Base-by-base conservation (phyloP, 768 basidiomycete genomes). In the Macrolepiota albuminosa region DNA sequence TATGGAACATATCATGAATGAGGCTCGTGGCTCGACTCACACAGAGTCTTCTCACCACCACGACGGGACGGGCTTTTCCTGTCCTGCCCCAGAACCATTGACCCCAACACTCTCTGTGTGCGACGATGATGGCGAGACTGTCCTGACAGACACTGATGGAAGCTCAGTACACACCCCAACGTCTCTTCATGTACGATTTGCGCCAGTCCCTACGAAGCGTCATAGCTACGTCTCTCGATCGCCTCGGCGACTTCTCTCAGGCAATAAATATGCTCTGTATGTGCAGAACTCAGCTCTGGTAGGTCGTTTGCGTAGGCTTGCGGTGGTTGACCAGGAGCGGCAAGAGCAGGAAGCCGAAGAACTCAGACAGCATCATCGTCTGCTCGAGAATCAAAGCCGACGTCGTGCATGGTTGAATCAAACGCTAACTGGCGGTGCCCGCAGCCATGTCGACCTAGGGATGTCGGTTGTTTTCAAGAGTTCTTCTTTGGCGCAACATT, bases 321-420 rank as follows among this genome's bases (percentile, higher is more conserved):
- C 80, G 33, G 70, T 75, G 9, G 63, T 78, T 10, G 75, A 81
- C 26, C 75, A 78, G 18, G 68, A 74, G 8, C 79, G 81, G 51
- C 70, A 76, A 36, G 72, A 69, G 48, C 75, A 74, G 53, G 72
- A 70, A 49, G 74, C 71, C 52, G 75, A 71, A 60, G 81, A 75
- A 64, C 68, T 74, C 37, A 69, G 69, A 42, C 75, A 73, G 26
- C 78, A 76, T 40, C 74, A 76, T 31, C 70, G 73, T 16, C 70
- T 83, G 6, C 73, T 89, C 26, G 86, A 87, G 68, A 76, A 82
- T 43, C 81, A 80, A 62, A 81, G 83, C 37, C 77, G 82, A 42
- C 78, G 89, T 34, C 77, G 87, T 10, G 88, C 88, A 7, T 91
- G 88, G 88, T 76, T 83, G 56, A 83, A 82, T 61, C 75, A 79